phyloP scores from a whole-genome alignment of 1,139 yeast genomes.

The Yamadazyma trypodendri region DNA sequence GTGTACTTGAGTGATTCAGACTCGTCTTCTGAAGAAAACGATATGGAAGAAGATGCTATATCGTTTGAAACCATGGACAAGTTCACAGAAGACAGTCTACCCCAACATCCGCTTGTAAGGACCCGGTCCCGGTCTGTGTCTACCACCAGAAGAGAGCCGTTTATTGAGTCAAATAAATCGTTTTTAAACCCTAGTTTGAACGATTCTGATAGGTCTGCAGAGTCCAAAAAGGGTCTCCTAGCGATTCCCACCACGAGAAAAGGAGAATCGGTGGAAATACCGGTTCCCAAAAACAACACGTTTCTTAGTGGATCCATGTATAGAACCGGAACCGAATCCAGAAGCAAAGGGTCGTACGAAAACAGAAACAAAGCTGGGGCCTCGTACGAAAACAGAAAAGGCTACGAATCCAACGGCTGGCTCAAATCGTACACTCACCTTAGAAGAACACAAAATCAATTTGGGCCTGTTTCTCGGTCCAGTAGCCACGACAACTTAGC shows the following conservation, averaged over 20 bases:
- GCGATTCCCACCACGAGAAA: conserved; percentile 80
- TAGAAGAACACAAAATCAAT: conserved; percentile 8
- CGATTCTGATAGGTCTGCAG: no score
- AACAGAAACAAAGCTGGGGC: conserved; percentile 6
- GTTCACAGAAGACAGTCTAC: conserved; percentile 19
- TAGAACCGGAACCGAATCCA: no score
- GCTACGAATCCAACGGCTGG: conserved; percentile 24
- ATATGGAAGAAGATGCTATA: conserved; percentile 19
- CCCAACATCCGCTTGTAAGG: conserved; percentile 30
- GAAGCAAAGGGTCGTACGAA: no score
- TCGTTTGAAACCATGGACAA: conserved; percentile 17
- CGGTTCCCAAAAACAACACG: conserved; percentile 18
- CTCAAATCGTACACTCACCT: conserved; percentile 26
- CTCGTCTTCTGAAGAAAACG: conserved; percentile 25
- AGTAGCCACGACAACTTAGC: conserved; percentile 14
- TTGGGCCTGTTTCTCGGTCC: conserved; percentile 17
- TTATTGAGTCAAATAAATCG: conserved; percentile 14
- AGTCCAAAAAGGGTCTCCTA: conserved; percentile 51
- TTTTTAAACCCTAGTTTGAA: conserved; percentile 15
- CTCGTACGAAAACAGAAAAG: not conserved
- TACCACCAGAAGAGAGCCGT: conserved; percentile 13
- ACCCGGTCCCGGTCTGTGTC: conserved; percentile 36
- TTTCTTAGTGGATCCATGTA: no score
- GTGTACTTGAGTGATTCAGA: conserved; percentile 67
- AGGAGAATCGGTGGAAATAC: conserved; percentile 78